A percentile compares a stretch with the other conserved stretches of the same genome.
These are phyloP conservation scores for Gloeophyllum trabeum DNA, from an alignment of 768 basidiomycete species.

Conservation along the genomic window DNA sequence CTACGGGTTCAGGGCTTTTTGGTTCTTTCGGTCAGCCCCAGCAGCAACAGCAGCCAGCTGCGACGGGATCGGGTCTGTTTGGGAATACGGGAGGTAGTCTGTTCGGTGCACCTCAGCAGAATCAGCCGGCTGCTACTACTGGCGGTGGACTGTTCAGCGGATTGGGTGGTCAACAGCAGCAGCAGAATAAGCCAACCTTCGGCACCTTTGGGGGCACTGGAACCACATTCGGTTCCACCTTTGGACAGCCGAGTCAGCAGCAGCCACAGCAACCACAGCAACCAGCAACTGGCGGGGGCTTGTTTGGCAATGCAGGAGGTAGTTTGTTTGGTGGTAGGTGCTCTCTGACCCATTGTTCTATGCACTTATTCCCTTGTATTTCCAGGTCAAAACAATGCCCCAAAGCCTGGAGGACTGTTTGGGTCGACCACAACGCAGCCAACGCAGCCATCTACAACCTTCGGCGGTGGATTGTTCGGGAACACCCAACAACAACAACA, in stretches of 20 bases:
- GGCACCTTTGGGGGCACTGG: conserved; percentile 14
- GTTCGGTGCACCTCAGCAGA: conserved; percentile 27
- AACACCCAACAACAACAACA: no score
- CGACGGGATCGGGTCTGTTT: conserved; percentile 9
- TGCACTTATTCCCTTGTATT: not conserved
- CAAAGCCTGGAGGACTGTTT: conserved; percentile 40
- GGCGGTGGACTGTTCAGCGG: conserved; percentile 16
- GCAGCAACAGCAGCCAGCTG: conserved; percentile 8
- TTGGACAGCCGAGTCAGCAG: conserved; percentile 17
- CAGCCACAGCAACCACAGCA: no score
- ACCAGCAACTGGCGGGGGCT: conserved; percentile 14
- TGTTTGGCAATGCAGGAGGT: conserved; percentile 20
- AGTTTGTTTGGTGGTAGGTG: no score
- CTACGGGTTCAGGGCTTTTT: conserved; percentile 10
- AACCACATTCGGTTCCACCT: conserved; percentile 7
- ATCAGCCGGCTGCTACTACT: conserved; percentile 14
- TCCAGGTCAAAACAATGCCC: conserved; percentile 14
- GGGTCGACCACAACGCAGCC: conserved; percentile 23
- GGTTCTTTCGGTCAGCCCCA: conserved; percentile 17
- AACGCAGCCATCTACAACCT: conserved; percentile 12
- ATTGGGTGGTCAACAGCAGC: conserved; percentile 20
- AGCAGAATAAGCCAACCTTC: conserved; percentile 5
- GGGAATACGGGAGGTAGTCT: conserved; percentile 6
- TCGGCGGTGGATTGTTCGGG: conserved; percentile 20
- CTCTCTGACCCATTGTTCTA: not conserved